A percentile compares a stretch with the other conserved stretches of the same genome.
Conservation (phyloP, 768 basidiomycete species). For the Lactarius quietus region DNA sequence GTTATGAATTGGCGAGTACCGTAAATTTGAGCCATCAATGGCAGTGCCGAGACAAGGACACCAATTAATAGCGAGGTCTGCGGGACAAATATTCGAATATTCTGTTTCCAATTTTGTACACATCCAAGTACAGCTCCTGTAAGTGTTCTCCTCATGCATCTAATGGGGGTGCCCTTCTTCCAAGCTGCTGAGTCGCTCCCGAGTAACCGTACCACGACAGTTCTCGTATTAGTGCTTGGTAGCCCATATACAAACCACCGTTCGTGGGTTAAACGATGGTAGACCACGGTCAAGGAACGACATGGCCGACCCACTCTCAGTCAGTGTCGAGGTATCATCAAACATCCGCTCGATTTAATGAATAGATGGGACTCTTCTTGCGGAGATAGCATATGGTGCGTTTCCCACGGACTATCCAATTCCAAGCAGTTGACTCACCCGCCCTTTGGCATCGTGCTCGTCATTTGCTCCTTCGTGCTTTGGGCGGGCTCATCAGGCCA, state of each 20-base stretch:
- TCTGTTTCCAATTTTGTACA: conserved; percentile 7
- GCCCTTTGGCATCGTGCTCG: conserved; percentile 23
- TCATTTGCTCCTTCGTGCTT: conserved; percentile 15
- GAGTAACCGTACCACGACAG: conserved; percentile 8
- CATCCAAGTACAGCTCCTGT: neutral
- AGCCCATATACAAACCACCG: conserved; percentile 5
- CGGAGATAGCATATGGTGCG: conserved; percentile 31
- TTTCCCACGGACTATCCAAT: neutral
- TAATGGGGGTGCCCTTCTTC: neutral
- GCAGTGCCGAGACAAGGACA: conserved; percentile 4
- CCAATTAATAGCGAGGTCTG: neutral
- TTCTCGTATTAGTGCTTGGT: conserved; percentile 22
- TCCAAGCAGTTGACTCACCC: neutral
- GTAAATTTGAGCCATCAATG: neutral
- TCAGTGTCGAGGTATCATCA: conserved; percentile 6
- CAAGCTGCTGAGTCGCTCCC: too few relatives aligned
- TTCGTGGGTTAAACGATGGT: neutral
- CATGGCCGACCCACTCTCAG: conserved; percentile 6
- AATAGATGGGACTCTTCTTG: conserved; percentile 29
- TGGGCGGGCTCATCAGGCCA: neutral
- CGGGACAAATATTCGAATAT: neutral
- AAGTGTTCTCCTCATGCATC: neutral
- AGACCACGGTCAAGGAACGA: neutral
- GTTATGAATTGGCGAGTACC: too few relatives aligned
- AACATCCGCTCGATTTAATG: conserved; percentile 12